Base-by-base conservation (phyloP, 2,329 filamentous ascomycete genomes). In the Colletotrichum godetiae region DNA sequence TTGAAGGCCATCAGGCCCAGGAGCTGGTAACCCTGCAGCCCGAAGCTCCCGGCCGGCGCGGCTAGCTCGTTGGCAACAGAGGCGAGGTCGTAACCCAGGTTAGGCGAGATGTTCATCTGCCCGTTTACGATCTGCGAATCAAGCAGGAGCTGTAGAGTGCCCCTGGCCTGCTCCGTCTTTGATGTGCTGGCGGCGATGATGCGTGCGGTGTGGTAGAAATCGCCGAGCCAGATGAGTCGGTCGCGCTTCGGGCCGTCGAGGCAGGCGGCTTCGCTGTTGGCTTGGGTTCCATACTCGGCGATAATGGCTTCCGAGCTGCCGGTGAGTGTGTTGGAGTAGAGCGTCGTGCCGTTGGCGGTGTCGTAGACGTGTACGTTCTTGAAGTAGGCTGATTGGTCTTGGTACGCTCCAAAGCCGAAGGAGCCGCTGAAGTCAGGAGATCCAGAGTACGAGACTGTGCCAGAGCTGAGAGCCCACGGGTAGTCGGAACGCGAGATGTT, bases 171-270 rank as follows among this genome's bases (percentile, higher is more conserved):
- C 29, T 85, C 83, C n/a, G 73, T 78, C 5, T 81, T 78, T 12
- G 78, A 76, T 1, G 84, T 86, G 8, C 79, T 82, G 1, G 78
- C 77, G 0, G 76, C 78, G 12, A 85, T 76, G 22, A 85, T 79
- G 12, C 80, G 78, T 1, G 80, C 76, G 0, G 85, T 85, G 74
- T 86, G 83, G 53, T 81, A 82, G 66, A 84, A 85, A 76, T 92
- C 90, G 1, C 90, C 90, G 10, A 90, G 86, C 89, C 89, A 92
- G 1, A 92, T 86, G 12, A 89, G 81, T 4, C 88, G 84, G 75
- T 91, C 90, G 33, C 90, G 83, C 77, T 91, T 91, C 0, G 88
- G 87, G 5, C 89, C 89, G 76, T 92, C 89, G 0, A 79, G 75
- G 0, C 78, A 78, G 8, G 79, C 80, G 15, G 78, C 75, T 5